Conservation (phyloP, 2,329 filamentous ascomycete genomes). For the Alternaria tenuissima region DNA sequence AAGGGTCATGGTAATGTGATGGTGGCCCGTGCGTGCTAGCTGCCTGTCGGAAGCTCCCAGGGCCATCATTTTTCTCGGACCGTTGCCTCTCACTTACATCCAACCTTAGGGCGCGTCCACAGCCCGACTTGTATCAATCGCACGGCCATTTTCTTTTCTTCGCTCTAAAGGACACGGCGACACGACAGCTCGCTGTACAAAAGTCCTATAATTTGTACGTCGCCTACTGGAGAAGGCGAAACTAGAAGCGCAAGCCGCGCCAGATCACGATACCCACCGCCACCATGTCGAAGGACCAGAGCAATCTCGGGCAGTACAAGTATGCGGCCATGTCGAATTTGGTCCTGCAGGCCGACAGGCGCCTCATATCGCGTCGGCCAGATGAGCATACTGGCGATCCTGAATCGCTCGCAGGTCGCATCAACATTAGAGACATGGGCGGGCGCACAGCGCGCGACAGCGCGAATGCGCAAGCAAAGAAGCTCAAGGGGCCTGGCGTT, state of each 20-base stretch:
- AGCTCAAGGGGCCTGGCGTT: slow-evolving; percentile 71
- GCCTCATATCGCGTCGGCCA: slow-evolving; percentile 89
- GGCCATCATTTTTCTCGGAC: slow-evolving; percentile 17
- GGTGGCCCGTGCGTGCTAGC: slow-evolving; percentile 18
- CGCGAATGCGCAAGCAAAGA: slow-evolving; percentile 80
- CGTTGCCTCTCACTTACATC: slow-evolving; percentile 26
- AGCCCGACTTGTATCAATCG: slow-evolving; percentile 25
- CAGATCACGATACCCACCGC: slow-evolving; percentile 25
- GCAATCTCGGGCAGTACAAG: slow-evolving; percentile 94
- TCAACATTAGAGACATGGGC: slow-evolving; percentile 96
- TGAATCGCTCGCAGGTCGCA: slow-evolving; percentile 92
- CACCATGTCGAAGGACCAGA: slow-evolving; percentile 40
- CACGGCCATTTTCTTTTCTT: slow-evolving; percentile 14
- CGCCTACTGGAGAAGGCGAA: slow-evolving; percentile 15
- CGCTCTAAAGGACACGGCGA: slow-evolving; percentile 18
- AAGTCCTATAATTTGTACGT: slow-evolving; percentile 15
- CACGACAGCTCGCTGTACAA: slow-evolving; percentile 9
- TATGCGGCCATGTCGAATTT: slow-evolving; percentile 99
- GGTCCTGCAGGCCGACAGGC: slow-evolving; percentile 99
- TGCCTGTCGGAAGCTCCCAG: slow-evolving; percentile 20
- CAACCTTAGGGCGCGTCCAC: slow-evolving; percentile 36
- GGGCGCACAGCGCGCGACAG: slow-evolving; percentile 79
- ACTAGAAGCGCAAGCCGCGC: slow-evolving; percentile 33
- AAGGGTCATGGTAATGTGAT: background rate
- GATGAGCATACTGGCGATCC: slow-evolving; percentile 97